Evolutionary conservation across 306 rosid species (phyloP), one percentile per base, ranked within the genome.

Genomic region (Mucuna pruriens): DNA sequence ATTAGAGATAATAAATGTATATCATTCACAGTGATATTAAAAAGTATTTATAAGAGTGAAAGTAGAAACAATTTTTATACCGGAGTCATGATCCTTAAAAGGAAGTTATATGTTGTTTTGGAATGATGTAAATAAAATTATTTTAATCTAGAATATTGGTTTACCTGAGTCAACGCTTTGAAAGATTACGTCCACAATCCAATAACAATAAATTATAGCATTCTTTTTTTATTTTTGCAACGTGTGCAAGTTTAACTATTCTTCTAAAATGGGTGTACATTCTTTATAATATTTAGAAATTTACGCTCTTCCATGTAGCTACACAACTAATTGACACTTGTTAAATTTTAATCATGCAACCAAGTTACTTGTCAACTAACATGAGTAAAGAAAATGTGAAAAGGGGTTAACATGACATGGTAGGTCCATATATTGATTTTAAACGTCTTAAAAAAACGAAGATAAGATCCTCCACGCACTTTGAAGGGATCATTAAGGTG

Each of bases 381-480:
- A 77, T 13, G 7, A 62, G 19, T 44, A 25, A 25, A 69, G 36
- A 54, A 68, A 68, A 46, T 23, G 58, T 4, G 40, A 67, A 39
- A 48, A 23, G 5, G 60, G 40, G 45, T 55, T 6, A 22, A 36
- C 66, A 61, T 62, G 19, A 73, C 67, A 73, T 62, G 75, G 75
- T 65, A 78, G 75, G 68, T 65, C 55, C 49, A 65, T 10, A 34
- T 20, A 62, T 75, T 71, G 63, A 70, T 71, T 48, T 44, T 16
- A 23, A 66, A 39, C 10, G 38, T 46, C 45, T 36, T 54, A 20
- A 52, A 31, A 29, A 70, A 55, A 10, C 12, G 3, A 33, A 64
- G 45, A 38, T 42, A 70, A 57, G 77, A 36, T 49, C 70, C 71
- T 65, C 9, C n/a, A 71, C 13, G 84, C 72, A 71, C 78, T 71